phyloP scores from a whole-genome alignment of 2,329 filamentous ascomycete species.

The Simplicillium aogashimaense region DNA sequence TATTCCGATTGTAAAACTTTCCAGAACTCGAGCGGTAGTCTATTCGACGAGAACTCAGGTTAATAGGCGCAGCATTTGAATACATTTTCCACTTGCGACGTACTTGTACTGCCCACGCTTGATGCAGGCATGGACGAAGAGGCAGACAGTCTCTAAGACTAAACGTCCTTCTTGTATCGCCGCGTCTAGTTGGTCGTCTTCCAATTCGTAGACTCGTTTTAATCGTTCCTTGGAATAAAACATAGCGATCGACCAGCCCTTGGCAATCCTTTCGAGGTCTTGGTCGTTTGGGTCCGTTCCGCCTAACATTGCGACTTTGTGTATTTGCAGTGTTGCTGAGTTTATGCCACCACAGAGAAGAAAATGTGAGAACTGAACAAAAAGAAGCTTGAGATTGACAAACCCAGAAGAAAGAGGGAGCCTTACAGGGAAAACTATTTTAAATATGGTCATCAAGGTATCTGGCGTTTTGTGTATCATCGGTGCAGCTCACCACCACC shows the following conservation, averaged over 20 bases:
- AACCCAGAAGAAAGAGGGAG: not conserved
- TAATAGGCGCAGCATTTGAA: too few species aligned
- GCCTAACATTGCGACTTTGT: not conserved
- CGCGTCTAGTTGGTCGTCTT: slow-evolving; percentile 20
- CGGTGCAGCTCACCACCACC: too few species aligned
- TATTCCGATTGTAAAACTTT: slow-evolving; percentile 25
- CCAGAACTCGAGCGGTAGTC: slow-evolving; percentile 27
- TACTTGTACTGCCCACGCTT: slow-evolving; percentile 26
- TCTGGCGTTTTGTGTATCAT: too few species aligned
- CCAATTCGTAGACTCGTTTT: slow-evolving; percentile 18
- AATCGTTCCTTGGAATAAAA: slow-evolving; percentile 22
- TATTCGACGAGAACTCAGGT: slow-evolving; percentile 7
- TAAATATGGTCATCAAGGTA: not conserved
- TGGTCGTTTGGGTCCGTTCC: slow-evolving; percentile 9
- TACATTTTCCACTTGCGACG: slow-evolving; percentile 2
- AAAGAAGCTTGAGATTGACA: not conserved
- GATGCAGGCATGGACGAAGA: slow-evolving; percentile 28
- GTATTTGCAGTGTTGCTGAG: not conserved
- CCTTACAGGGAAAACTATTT: not conserved
- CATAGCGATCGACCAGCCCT: slow-evolving; percentile 27
- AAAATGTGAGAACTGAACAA: not conserved
- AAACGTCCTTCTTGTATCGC: slow-evolving; percentile 21
- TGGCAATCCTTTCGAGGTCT: slow-evolving; percentile 23
- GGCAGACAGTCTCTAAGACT: slow-evolving; percentile 26
- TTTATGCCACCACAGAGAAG: not conserved